Conservation (phyloP, 2,329 filamentous ascomycete species). For the Fusarium pseudograminearum region DNA sequence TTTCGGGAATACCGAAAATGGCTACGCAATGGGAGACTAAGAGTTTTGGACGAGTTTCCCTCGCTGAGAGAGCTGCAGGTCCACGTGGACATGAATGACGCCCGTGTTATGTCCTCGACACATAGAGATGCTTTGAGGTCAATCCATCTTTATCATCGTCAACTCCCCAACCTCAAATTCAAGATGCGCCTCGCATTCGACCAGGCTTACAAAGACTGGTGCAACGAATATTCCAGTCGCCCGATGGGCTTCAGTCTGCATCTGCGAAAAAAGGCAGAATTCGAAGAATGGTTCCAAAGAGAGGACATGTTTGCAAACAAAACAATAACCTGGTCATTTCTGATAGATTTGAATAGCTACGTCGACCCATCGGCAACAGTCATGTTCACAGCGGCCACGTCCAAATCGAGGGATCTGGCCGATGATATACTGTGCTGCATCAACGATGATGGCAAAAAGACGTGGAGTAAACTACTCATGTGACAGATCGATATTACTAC, state of each 20-base stretch:
- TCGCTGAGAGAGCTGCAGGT: constrained; percentile 18
- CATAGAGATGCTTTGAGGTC: background rate
- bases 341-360: background rate
- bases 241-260: constrained; percentile 20
- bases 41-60: constrained; percentile 14
- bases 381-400: background rate
- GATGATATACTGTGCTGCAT: background rate
- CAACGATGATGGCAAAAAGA: background rate
- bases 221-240: background rate
- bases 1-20: constrained; percentile 4
- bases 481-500: background rate
- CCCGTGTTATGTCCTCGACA: background rate
- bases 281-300: constrained; percentile 17
- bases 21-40: background rate
- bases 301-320: constrained; percentile 6
- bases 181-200: background rate
- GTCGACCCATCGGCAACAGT: constrained; percentile 5
- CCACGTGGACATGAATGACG: constrained; percentile 6
- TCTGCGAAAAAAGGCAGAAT: constrained; percentile 5
- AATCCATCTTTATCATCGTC: background rate
- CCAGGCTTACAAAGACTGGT: constrained; percentile 8
- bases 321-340: constrained; percentile 20
- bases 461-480: background rate
- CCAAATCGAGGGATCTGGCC: background rate
- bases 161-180: background rate